Evolutionary conservation across 2,329 filamentous ascomycete genomes (phyloP), one percentile per base, ranked within the genome.

Genomic region (Clathrospora elynae): DNA sequence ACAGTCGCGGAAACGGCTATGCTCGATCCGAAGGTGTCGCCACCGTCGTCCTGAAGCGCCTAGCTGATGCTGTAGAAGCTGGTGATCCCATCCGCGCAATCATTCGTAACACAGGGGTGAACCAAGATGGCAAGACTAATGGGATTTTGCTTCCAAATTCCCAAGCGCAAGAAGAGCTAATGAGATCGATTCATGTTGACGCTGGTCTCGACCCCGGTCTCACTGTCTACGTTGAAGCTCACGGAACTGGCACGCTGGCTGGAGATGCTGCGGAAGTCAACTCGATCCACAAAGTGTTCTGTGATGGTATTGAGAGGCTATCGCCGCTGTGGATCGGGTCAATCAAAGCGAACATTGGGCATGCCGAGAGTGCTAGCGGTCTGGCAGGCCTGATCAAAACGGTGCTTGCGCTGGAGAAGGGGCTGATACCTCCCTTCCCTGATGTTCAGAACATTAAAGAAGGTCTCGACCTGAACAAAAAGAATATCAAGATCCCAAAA

Each of bases 101-200:
- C 3, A 49, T 69, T 2, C 45, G 53, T 22, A 54, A 48, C 2
- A 59, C 52, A 9, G 62, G 53, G 1, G 24, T 57, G 0, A 58
- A 53, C 26, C 46, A 53, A n/a, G 50, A 57, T 17, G 57, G 57
- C 4, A 31, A 43, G n/a, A 59, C 33, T 2, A 6, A 23, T 3
- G 13, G 8, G 6, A 67, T 68, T 31, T 69, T 64, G 57, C 57
- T 60, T 1, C 68, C 68, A 3, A 67, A 64, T 38, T 51, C 37
- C 1, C 30, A 44, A 7, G 57, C 65, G 0, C 67, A 70, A 36
- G 40, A 58, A 14, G 22, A 29, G 2, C 33, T 42, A 5, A 32
- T 36, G 6, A 10, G 9, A 10, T 17, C 10, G 2, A 5, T 29
- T 3, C 23, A 34, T 10, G 7, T 6, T 3, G 11, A 12, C 2